Conservation (phyloP, 192 early-diverging fungal species). For the Coemansia nantahalensis region DNA sequence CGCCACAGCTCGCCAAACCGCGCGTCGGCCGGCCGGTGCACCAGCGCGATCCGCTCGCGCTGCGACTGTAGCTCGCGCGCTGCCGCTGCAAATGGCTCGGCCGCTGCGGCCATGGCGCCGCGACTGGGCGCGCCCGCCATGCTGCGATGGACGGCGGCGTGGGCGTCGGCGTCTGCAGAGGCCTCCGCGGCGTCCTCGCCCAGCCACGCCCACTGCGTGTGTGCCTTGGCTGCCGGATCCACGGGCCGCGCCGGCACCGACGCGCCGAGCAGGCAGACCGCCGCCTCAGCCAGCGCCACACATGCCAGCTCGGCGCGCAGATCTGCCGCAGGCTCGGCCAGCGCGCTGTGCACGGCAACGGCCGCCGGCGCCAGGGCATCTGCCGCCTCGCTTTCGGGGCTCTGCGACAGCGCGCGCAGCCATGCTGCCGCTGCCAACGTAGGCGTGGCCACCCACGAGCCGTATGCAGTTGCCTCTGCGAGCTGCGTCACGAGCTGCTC, state of each 20-base stretch:
- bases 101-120: constrained; percentile 25
- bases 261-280: constrained; percentile 59
- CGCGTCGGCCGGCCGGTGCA: constrained; percentile 26
- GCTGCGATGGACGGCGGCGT: constrained; percentile 54
- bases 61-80: constrained; percentile 19
- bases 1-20: constrained; percentile 51
- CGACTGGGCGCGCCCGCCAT: constrained; percentile 61
- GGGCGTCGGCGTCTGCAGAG: constrained; percentile 59
- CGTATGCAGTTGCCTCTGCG: no score
- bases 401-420: constrained; percentile 10
- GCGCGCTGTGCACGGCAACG: constrained; percentile 8
- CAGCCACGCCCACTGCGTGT: constrained; percentile 63
- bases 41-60: constrained; percentile 37
- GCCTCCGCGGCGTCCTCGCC: constrained; percentile 53
- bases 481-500: neutral
- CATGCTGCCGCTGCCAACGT: no score
- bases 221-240: constrained; percentile 80
- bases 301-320: neutral
- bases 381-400: no score
- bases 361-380: constrained; percentile 6
- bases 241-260: constrained; percentile 79
- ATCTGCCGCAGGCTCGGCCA: neutral
- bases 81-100: constrained; percentile 4
- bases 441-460: no score
- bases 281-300: constrained; percentile 29